Evolutionary conservation across 306 rosid species (phyloP), one percentile per base, ranked within the genome.

Genomic region (Quercus variabilis): DNA sequence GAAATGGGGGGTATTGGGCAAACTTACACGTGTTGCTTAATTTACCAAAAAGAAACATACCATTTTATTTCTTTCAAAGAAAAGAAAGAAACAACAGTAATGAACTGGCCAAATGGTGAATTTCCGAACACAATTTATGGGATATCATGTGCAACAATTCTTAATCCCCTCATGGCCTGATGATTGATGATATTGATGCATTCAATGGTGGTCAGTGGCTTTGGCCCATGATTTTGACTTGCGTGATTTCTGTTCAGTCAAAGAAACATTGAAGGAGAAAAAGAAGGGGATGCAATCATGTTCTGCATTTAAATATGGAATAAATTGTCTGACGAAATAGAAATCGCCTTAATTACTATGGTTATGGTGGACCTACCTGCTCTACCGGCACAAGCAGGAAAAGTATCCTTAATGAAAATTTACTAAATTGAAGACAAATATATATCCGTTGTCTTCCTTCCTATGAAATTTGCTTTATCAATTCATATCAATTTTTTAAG

Each of bases 201-300:
- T 30, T 74, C 31, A 79, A 81, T 52, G 55, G 77, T 55, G 79
- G 87, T 84, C 82, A 74, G 75, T 77, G 69, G 26, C 76, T 85
- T 78, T 74, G 81, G 77, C 60, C 78, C 64, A 23, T 82, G 91
- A 90, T 65, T 63, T 74, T 17, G 86, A 85, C 85, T 30, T 68
- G 13, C 74, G 73, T 83, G 86, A 83, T 51, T 78, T 81, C 54
- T 76, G 69, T 65, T 74, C 54, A 49, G 51, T 83, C 77, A 14
- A 60, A 20, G 21, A 54, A 15, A 70, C 56, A 74, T 28, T 43
- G 10, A 33, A 57, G 62, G 76, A 54, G 69, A 28, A 63, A 15
- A 63, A 23, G 41, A 15, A 5, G 20, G 35, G 69, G 63, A 10
- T n/a, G 69, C 26, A 10, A n/a, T 57, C 8, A 41, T 76, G 64